phyloP scores from a whole-genome alignment of 2,329 filamentous ascomycete genomes.

The Phyllosticta citrichinensis region DNA sequence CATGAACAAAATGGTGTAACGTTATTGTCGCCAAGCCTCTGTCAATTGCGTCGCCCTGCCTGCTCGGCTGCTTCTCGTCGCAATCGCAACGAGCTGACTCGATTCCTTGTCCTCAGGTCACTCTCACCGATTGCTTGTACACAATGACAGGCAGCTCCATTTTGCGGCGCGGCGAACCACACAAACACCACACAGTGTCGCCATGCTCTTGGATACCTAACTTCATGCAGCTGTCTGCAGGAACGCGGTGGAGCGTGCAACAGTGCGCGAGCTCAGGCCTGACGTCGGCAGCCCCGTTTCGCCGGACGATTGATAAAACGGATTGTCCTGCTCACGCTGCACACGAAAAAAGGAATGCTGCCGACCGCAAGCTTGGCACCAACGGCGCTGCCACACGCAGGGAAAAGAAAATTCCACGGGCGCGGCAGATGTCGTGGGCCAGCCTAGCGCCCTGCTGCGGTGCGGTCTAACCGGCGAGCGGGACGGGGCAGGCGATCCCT shows the following conservation, averaged over 20 bases:
- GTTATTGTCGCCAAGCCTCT: not conserved
- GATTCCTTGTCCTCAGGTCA: not conserved
- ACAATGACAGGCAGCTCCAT: not conserved
- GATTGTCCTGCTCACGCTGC: not conserved
- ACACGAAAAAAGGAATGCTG: not conserved
- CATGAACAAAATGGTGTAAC: not conserved
- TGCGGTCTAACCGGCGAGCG: not conserved
- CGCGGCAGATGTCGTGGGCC: not conserved
- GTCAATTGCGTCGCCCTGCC: too few species aligned
- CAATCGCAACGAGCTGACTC: not conserved
- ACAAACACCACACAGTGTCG: not conserved
- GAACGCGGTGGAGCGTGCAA: not conserved
- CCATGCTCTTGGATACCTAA: not conserved
- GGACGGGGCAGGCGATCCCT: not conserved
- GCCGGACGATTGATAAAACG: not conserved
- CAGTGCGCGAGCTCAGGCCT: not conserved
- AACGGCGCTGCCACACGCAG: not conserved
- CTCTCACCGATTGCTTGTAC: not conserved
- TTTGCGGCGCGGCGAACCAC: not conserved
- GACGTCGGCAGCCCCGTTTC: not conserved
- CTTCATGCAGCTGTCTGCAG: not conserved
- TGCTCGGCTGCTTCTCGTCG: not conserved
- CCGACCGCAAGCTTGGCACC: not conserved
- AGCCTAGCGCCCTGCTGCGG: not conserved
- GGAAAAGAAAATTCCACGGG: not conserved